Base-by-base conservation (phyloP, 352 stramenopile species). In the Phytophthora nicotianae region DNA sequence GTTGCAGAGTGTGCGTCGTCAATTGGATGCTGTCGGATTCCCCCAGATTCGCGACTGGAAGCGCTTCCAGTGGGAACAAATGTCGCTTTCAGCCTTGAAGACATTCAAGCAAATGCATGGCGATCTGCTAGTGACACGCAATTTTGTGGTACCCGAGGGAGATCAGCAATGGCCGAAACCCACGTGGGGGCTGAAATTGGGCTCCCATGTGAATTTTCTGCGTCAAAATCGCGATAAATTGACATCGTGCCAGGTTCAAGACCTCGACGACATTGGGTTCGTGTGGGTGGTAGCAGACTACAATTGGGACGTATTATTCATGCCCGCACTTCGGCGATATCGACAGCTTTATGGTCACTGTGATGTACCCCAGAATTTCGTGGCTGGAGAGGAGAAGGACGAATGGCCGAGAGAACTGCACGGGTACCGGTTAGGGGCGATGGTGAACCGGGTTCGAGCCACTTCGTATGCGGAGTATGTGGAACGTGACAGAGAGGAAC, bases 401-500 rank as follows among this genome's bases (percentile, higher is more conserved):
- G 54, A 52, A 21, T 88, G 79, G 74, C 54, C 60, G 3, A 27
- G 51, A 7, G 35, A 55, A 16, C 49, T 85, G 13, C 48, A 47
- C n/a, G 73, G 70, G 2, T 90, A 77, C 24, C 61, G 62, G 2
- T 38, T 90, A 16, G 82, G 82, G 33, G 33, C 20, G 10, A 65
- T 77, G 51, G 71, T 91, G 23, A 89, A 89, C 64, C 58, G 70
- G 4, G 63, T 86, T 46, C 78, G 82, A 27, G 59, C 61, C 1
- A 57, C 55, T 1, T 74, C 68, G 17, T 86, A 76, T 45, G 24
- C 49, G 5, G 27, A 67, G 16, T 71, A 79, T 50, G 43, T 83
- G 62, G 53, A 75, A 23, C 65, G 51, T 27, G 72, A 74, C 26
- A 50, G 43, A 10, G 57, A 61, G 6, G 75, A 77, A 23, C 62